Evolutionary conservation across 441 rosid genomes (phyloP).

Genomic region (Croton laevigatus): DNA sequence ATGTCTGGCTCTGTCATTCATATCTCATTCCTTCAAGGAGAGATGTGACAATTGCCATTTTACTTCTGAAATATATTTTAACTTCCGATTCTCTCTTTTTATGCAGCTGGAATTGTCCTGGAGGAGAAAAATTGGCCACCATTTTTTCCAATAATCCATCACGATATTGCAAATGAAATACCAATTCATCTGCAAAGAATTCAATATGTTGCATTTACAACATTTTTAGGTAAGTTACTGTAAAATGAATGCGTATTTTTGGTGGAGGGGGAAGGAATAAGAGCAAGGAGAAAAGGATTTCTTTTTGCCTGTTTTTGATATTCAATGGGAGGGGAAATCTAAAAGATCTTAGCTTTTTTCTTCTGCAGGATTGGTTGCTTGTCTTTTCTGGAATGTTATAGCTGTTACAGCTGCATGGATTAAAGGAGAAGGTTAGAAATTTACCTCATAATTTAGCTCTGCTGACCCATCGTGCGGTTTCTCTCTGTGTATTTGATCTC

Average conservation of each 20-base stretch:
- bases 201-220: slow-evolving; percentile 79
- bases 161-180: slow-evolving; percentile 87
- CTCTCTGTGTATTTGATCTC: not conserved
- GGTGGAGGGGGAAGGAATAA: not conserved
- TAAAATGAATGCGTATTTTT: not conserved
- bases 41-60: too few relatives aligned
- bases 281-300: too few relatives aligned
- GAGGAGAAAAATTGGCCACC: slow-evolving; percentile 97
- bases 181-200: slow-evolving; percentile 78
- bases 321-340: too few relatives aligned
- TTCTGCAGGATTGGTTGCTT: slow-evolving; percentile 64
- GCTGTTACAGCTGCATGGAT: slow-evolving; percentile 88
- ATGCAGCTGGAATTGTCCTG: slow-evolving; percentile 78
- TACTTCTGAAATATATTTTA: slow-evolving; percentile 6
- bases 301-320: too few relatives aligned
- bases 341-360: not conserved
- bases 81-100: slow-evolving; percentile 17
- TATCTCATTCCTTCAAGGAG: not conserved
- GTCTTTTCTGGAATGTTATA: slow-evolving; percentile 82
- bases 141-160: slow-evolving; percentile 87
- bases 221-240: slow-evolving; percentile 57
- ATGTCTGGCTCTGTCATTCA: not conserved
- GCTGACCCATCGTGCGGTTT: not conserved
- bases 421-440: slow-evolving; percentile 66
- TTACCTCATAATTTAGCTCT: not conserved